Evolutionary conservation across 257 asterid species (phyloP).

Genomic region (Fraxinus cuspidata): DNA sequence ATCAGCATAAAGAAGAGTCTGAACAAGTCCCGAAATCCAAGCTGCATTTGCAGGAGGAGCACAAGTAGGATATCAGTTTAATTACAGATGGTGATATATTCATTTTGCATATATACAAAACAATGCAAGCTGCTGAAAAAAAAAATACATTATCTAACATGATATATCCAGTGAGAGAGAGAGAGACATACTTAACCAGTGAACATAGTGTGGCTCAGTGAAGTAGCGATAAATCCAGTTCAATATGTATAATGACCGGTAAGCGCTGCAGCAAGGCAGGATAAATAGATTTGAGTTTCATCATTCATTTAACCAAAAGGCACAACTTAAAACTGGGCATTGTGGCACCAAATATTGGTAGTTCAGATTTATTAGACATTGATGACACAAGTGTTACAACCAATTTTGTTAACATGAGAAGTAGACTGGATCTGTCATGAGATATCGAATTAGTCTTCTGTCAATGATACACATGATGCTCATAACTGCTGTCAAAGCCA

Average conservation of each 20-base stretch:
- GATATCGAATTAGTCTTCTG: background rate
- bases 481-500: background rate
- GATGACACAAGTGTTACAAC: background rate
- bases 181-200: constrained; percentile 68
- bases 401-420: background rate
- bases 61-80: background rate
- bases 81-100: background rate
- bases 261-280: constrained; percentile 57
- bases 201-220: constrained; percentile 78
- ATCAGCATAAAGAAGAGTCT: constrained; percentile 80
- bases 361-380: background rate
- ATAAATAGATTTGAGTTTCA: background rate
- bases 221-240: constrained; percentile 95
- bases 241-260: constrained; percentile 71
- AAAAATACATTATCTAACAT: background rate
- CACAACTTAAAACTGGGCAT: background rate
- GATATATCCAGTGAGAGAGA: background rate
- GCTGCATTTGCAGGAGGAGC: constrained; percentile 43
- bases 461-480: background rate
- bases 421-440: background rate
- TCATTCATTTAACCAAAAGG: background rate
- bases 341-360: background rate
- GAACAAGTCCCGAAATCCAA: constrained; percentile 80
- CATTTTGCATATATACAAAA: background rate
- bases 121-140: background rate